Conservation (phyloP, 2,329 filamentous ascomycete genomes). For the Colletotrichum simmondsii region DNA sequence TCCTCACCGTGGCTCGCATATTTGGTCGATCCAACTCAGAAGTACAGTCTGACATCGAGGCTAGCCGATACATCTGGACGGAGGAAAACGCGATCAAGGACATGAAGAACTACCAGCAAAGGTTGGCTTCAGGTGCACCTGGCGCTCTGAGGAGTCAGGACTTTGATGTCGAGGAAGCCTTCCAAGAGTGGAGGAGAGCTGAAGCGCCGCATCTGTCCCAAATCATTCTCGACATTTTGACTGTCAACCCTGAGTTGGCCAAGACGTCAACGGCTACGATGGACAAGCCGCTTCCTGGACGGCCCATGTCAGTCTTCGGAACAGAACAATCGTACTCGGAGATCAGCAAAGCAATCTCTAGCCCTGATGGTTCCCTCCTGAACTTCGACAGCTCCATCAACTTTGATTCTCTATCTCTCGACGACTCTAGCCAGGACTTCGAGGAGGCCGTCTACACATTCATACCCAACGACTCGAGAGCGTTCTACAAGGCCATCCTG, state of each 20-base stretch:
- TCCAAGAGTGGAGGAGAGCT: constrained; percentile 89
- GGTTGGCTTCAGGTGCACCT: constrained; percentile 82
- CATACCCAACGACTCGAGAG: constrained; percentile 85
- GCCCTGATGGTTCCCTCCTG: constrained; percentile 54
- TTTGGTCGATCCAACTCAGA: constrained; percentile 84
- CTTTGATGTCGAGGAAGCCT: constrained; percentile 90
- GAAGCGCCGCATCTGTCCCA: constrained; percentile 89
- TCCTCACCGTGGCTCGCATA: constrained; percentile 85
- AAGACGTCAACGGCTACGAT: constrained; percentile 75
- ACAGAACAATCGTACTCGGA: constrained; percentile 65
- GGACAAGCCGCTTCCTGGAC: constrained; percentile 53
- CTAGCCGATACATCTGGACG: constrained; percentile 84
- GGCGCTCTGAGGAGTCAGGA: constrained; percentile 85
- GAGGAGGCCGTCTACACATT: constrained; percentile 84
- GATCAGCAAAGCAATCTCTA: constrained; percentile 62
- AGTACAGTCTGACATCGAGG: constrained; percentile 88
- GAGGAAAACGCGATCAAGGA: constrained; percentile 91
- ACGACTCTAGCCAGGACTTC: constrained; percentile 62
- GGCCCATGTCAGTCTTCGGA: constrained; percentile 55
- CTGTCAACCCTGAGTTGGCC: constrained; percentile 85
- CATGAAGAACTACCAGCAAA: constrained; percentile 91
- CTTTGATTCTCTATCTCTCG: constrained; percentile 73
- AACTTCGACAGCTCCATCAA: constrained; percentile 75
- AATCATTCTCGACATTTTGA: constrained; percentile 92
- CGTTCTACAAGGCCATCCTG: constrained; percentile 85